Conservation (phyloP, 208 protist genomes). For the Blastocrithidia nonstop region DNA sequence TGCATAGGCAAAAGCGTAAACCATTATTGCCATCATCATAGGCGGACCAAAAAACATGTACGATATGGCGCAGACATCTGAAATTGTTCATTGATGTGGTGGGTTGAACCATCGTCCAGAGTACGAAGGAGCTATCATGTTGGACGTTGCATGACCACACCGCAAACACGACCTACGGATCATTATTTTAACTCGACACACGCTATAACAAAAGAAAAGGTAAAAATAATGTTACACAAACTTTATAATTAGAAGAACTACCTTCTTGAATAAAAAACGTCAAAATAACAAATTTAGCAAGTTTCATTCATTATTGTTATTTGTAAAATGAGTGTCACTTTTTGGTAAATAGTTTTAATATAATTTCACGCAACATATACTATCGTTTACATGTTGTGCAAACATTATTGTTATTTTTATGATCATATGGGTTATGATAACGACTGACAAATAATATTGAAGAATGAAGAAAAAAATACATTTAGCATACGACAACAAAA, state of each 20-base stretch:
- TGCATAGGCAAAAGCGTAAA: slow-evolving; percentile 82
- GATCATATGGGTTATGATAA: no score
- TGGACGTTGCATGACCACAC: slow-evolving; percentile 75
- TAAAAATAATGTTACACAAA: neutral
- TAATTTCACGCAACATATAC: no score
- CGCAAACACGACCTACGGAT: slow-evolving; percentile 39
- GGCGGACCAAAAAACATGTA: slow-evolving; percentile 75
- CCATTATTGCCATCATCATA: slow-evolving; percentile 61
- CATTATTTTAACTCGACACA: slow-evolving; percentile 20
- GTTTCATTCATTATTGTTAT: neutral
- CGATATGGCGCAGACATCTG: slow-evolving; percentile 63
- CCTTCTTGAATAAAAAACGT: slow-evolving; percentile 4
- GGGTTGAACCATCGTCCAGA: slow-evolving; percentile 86
- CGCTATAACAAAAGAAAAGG: neutral
- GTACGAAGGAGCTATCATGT: slow-evolving; percentile 76
- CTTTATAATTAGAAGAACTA: neutral
- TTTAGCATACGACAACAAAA: neutral
- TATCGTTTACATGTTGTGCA: no score
- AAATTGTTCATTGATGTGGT: slow-evolving; percentile 85
- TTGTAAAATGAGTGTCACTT: no score
- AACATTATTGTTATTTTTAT: no score
- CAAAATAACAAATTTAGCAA: neutral
- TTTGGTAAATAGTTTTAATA: no score
- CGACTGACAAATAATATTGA: no score
- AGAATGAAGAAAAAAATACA: neutral